Conservation (phyloP, 345 rosid species). For the Dimocarpus longan region DNA sequence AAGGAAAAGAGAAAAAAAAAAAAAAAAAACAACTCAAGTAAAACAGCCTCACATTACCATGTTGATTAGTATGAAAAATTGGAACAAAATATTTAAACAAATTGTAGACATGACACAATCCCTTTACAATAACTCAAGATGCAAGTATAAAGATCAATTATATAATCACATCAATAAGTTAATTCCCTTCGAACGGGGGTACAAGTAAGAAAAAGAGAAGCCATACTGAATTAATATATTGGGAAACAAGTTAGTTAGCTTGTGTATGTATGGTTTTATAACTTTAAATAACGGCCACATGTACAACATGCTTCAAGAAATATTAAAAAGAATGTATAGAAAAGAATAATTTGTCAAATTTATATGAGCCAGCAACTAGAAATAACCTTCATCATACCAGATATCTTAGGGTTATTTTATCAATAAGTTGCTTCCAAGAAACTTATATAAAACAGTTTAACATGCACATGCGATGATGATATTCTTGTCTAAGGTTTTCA, state of each 20-base stretch:
- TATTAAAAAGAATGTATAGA: not conserved
- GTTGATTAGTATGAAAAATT: not conserved
- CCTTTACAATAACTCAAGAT: not conserved
- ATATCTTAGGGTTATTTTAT: no score
- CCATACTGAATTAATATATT: no score
- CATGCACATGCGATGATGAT: conserved; percentile 84
- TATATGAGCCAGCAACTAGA: not conserved
- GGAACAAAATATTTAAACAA: not conserved
- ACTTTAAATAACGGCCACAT: not conserved
- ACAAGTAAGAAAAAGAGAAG: no score
- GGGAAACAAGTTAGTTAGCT: no score
- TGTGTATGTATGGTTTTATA: no score
- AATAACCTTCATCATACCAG: conserved; percentile 3
- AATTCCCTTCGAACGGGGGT: not conserved
- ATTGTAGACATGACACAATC: not conserved
- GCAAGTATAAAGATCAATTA: not conserved
- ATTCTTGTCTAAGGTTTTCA: conserved; percentile 80
- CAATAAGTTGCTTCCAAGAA: no score
- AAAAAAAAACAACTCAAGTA: no score
- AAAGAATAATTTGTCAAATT: no score
- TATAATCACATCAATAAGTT: no score
- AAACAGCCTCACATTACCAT: no score
- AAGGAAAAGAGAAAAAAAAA: no score
- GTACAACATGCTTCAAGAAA: not conserved
- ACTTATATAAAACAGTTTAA: conserved; percentile 22